phyloP scores from a whole-genome alignment of 495 filamentous ascomycete species.

The Aspergillus nidulans region DNA sequence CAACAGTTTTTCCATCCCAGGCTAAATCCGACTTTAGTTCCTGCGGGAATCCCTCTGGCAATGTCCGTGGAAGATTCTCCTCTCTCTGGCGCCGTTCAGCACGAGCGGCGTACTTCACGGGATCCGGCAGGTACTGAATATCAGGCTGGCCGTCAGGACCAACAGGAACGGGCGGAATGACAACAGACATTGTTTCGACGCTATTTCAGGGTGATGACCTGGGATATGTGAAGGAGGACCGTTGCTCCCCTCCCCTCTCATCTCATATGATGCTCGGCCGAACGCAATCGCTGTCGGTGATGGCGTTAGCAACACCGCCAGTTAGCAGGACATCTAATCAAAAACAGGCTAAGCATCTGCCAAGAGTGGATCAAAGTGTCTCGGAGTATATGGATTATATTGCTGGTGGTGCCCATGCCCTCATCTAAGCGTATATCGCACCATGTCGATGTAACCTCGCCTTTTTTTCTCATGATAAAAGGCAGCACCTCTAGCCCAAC shows the following conservation, averaged over 20 bases:
- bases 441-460: neutral
- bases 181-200: neutral
- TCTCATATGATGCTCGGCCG: neutral
- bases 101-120: slow-evolving; percentile 47
- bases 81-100: slow-evolving; percentile 34
- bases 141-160: slow-evolving; percentile 37
- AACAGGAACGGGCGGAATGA: neutral
- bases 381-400: neutral
- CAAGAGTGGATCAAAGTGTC: neutral
- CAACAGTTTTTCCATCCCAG: slow-evolving; percentile 49
- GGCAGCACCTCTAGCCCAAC: too few relatives aligned
- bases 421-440: neutral
- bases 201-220: neutral
- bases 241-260: neutral
- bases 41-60: slow-evolving; percentile 46
- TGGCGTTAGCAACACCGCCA: neutral
- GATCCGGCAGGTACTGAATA: slow-evolving; percentile 48
- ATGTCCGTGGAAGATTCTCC: slow-evolving; percentile 25
- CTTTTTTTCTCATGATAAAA: neutral
- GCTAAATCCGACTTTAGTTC: slow-evolving; percentile 42
- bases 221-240: neutral
- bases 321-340: neutral
- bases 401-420: neutral
- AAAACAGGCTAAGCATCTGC: neutral
- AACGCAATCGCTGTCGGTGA: neutral